Conservation (phyloP, 208 protist genomes). For the Jaenimonas drosophilae region DNA sequence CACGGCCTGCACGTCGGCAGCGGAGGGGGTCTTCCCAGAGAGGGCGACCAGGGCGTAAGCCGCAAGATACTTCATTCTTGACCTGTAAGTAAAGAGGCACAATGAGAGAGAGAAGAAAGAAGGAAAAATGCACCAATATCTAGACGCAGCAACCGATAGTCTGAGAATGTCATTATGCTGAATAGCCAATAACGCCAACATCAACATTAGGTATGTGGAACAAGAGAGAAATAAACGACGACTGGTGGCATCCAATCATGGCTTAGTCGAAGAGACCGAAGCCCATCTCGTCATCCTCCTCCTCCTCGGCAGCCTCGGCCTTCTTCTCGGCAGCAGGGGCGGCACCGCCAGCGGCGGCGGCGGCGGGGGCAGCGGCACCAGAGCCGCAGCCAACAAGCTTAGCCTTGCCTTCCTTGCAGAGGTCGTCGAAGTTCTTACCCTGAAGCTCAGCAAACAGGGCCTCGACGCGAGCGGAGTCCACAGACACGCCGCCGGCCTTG, state of each 20-base stretch:
- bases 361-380: slow-evolving; percentile 11
- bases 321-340: slow-evolving; percentile 15
- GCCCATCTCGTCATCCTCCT: slow-evolving; percentile 58
- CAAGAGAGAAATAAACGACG: slow-evolving; percentile 1
- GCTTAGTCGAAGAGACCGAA: slow-evolving; percentile 58
- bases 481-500: slow-evolving; percentile 25
- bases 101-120: slow-evolving; percentile 5
- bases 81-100: not conserved
- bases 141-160: no score
- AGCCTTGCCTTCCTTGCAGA: slow-evolving; percentile 33
- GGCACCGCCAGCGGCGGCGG: slow-evolving; percentile 9
- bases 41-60: slow-evolving; percentile 87
- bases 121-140: not conserved
- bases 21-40: slow-evolving; percentile 70
- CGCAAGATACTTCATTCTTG: slow-evolving; percentile 17
- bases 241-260: not conserved
- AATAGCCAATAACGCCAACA: no score
- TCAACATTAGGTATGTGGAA: not conserved
- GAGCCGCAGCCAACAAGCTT: slow-evolving; percentile 38
- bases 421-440: slow-evolving; percentile 29
- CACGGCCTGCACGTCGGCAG: slow-evolving; percentile 81
- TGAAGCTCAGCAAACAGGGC: slow-evolving; percentile 31
- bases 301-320: slow-evolving; percentile 25
- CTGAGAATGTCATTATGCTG: no score
- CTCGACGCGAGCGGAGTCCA: slow-evolving; percentile 25